phyloP scores from a whole-genome alignment of 2,329 filamentous ascomycete species.

The Thermothelomyces thermophilus region DNA sequence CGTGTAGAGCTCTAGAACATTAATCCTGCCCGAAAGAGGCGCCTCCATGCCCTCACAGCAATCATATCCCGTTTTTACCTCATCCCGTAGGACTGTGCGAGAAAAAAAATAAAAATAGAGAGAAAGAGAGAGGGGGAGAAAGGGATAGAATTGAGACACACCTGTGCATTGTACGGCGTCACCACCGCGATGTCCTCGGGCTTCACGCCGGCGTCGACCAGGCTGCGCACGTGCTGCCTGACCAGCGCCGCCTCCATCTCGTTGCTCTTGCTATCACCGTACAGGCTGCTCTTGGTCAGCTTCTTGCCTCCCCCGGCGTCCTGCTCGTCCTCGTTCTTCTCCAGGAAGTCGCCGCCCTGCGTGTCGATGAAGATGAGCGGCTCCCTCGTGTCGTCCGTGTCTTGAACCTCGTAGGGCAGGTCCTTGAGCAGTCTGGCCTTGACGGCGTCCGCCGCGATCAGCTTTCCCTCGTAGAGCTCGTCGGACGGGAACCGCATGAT shows the following conservation, averaged over 20 bases:
- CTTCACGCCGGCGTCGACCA: slow-evolving; percentile 74
- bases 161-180: slow-evolving; percentile 94
- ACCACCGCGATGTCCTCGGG: slow-evolving; percentile 86
- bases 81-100: no score
- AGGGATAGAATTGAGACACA: slow-evolving; percentile 38
- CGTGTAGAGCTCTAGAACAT: no score
- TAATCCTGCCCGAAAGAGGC: background rate
- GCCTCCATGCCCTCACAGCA: slow-evolving; percentile 1
- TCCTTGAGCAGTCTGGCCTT: slow-evolving; percentile 68
- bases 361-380: slow-evolving; percentile 93
- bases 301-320: slow-evolving; percentile 29
- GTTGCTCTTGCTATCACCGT: slow-evolving; percentile 73
- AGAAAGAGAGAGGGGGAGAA: background rate
- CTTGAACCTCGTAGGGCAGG: slow-evolving; percentile 67
- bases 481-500: slow-evolving; percentile 95
- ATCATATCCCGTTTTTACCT: background rate
- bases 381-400: slow-evolving; percentile 80
- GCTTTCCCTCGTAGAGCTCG: slow-evolving; percentile 74
- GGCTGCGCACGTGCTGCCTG: slow-evolving; percentile 63
- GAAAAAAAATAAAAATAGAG: background rate
- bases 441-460: slow-evolving; percentile 76
- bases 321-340: slow-evolving; percentile 65
- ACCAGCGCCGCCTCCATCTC: slow-evolving; percentile 83
- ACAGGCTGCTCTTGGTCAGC: slow-evolving; percentile 38
- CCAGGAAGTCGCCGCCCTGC: slow-evolving; percentile 85